Evolutionary conservation across 1,139 yeast genomes (phyloP).

Genomic region (Magnusiomyces sp.): DNA sequence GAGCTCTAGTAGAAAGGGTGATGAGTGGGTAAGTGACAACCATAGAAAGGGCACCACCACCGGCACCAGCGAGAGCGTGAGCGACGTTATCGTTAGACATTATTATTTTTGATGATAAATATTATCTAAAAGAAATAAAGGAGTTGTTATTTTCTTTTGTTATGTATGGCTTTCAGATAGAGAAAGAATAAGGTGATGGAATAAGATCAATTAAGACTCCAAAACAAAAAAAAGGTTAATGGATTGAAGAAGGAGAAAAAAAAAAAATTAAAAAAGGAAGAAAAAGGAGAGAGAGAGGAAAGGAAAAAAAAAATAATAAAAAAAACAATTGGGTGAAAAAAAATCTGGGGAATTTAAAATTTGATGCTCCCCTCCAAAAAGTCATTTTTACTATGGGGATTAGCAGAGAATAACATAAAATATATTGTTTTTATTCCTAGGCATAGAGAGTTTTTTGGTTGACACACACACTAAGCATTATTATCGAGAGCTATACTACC

Average conservation of each 20-base stretch:
- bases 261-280: no score
- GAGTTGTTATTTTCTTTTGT: not conserved
- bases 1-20: constrained; percentile 77
- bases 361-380: no score
- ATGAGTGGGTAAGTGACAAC: constrained; percentile 79
- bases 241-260: not conserved
- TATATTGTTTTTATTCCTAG: no score
- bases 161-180: not conserved
- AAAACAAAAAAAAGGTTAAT: not conserved
- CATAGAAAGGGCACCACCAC: constrained; percentile 86
- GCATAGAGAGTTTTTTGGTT: no score
- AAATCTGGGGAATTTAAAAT: no score
- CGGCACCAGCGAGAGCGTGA: constrained; percentile 88
- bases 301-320: no score
- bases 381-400: no score
- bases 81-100: constrained; percentile 40
- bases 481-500: no score
- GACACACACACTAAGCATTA: no score
- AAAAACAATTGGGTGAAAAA: no score
- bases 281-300: not conserved
- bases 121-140: not conserved
- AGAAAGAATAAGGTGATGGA: not conserved
- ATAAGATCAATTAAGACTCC: not conserved
- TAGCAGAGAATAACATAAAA: no score
- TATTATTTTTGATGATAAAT: not conserved